phyloP scores from a whole-genome alignment of 805 yeast genomes.

The Kuraishia molischiana region DNA sequence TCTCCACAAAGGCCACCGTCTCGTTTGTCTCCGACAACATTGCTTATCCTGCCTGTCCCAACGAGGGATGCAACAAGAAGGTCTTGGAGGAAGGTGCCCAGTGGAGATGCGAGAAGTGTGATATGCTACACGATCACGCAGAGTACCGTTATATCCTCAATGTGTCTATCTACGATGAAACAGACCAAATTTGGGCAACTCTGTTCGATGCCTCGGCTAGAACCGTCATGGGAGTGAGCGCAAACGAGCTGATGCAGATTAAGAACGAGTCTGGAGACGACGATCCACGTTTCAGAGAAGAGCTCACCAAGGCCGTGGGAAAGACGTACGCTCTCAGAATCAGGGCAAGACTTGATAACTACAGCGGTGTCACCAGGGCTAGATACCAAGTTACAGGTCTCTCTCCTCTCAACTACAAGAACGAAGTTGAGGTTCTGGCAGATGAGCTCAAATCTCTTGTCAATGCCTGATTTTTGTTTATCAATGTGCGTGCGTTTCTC shows the following conservation, averaged over 20 bases:
- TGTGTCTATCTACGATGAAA: conserved; percentile 65
- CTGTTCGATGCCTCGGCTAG: conserved; percentile 81
- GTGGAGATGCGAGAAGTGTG: conserved; percentile 95
- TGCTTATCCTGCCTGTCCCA: conserved; percentile 83
- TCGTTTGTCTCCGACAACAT: conserved; percentile 65
- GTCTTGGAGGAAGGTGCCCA: conserved; percentile 66
- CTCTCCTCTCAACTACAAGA: conserved; percentile 40
- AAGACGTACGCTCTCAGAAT: conserved; percentile 67
- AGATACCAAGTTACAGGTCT: conserved; percentile 60
- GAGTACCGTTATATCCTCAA: conserved; percentile 72
- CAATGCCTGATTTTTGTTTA: neutral
- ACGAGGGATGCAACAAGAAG: conserved; percentile 74
- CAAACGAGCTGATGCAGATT: conserved; percentile 42
- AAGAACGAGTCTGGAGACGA: conserved; percentile 25
- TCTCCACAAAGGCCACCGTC: conserved; percentile 65
- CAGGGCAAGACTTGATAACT: conserved; percentile 76
- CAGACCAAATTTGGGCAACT: conserved; percentile 82
- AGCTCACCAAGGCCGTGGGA: conserved; percentile 36
- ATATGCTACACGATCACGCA: conserved; percentile 58
- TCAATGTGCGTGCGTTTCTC: too few relatives aligned
- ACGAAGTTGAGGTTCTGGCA: conserved; percentile 52
- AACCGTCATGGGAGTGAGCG: conserved; percentile 52
- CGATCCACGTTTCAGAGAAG: conserved; percentile 35
- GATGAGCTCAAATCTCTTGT: conserved; percentile 24
- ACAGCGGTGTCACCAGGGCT: conserved; percentile 67